Base-by-base conservation (phyloP, 805 yeast species). In the Lipomyces mesembrius region DNA sequence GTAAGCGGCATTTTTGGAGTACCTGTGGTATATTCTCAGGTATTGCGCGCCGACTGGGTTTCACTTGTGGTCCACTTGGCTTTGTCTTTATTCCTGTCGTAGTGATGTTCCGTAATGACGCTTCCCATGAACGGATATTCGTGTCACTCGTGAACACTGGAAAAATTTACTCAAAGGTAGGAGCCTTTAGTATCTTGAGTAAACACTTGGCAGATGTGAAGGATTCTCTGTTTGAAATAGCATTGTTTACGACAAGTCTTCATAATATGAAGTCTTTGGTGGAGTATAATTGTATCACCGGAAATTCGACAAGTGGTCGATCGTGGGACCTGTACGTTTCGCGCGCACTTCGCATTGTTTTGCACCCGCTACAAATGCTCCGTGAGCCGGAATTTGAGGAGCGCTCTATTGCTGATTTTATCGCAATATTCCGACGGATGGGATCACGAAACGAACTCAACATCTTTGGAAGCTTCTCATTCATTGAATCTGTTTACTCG, bases 11-110 rank as follows among this genome's bases (percentile, higher is more conserved):
- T 20, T 58, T 62, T 32, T 66, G 66, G 63, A 49, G 60, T 6
- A 58, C 64, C 12, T 43, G 60, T 34, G 66, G 63, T 12, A n/a
- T 63, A 8, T 58, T 63, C 51, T 35, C 66, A 1, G 69, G 69
- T 35, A 66, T 66, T 43, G 69, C 63, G 14, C 63, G 49, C 37
- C 56, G 69, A 37, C 63, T 66, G n/a, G 35, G 58, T 25, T 35
- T 62, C 37, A 6, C 12, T 3, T 66, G 66, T 56, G 35, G 37
- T 5, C 54, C 53, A 14, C 43, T 57, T 34, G 27, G 59, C 43
- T 27, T 22, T 54, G 12, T 34, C 49, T 60, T 60, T 27, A 29
- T 53, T 29, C 63, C 63, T 9, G 25, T n/a, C 14, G 63, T 60
- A 6, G 39, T 35, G 6, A 35, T 60, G 59, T 39, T 22, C 22